Evolutionary conservation across 2,329 filamentous ascomycete species (phyloP).

Genomic region (Fonsecaea multimorphosa): DNA sequence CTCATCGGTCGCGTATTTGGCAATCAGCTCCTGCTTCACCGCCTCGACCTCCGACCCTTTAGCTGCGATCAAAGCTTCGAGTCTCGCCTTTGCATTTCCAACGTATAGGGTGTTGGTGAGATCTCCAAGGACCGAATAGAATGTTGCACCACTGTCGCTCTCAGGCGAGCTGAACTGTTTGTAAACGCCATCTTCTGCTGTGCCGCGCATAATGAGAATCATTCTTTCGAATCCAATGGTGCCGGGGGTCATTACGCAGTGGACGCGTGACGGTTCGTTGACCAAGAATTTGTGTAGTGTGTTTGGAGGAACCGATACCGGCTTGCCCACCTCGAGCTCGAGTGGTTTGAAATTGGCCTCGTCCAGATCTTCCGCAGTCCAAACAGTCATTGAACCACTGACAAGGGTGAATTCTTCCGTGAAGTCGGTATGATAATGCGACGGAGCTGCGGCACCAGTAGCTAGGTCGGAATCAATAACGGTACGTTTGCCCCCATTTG

Average conservation of each 20-base stretch:
- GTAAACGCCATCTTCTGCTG: constrained; percentile 13
- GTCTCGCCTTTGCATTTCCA: constrained; percentile 13
- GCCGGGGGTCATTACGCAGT: constrained; percentile 40
- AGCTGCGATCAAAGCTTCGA: constrained; percentile 5
- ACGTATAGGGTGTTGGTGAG: constrained; percentile 20
- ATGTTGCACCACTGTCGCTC: constrained; percentile 17
- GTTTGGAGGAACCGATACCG: constrained; percentile 8
- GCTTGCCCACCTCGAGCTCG: constrained; percentile 13
- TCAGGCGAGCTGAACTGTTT: constrained; percentile 10
- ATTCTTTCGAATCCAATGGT: constrained; percentile 22
- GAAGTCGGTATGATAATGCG: constrained; percentile 27
- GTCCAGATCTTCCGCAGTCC: constrained; percentile 16
- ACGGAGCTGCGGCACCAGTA: constrained; percentile 13
- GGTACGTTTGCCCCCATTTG: constrained; percentile 16
- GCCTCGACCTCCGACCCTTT: constrained; percentile 16
- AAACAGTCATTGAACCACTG: constrained; percentile 24
- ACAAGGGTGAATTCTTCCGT: constrained; percentile 23
- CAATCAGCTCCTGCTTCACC: constrained; percentile 15
- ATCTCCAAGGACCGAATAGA: constrained; percentile 19
- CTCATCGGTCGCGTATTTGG: constrained; percentile 19
- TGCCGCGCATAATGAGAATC: constrained; percentile 25
- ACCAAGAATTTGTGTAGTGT: constrained; percentile 19
- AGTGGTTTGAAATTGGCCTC: constrained; percentile 17
- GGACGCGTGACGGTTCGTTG: constrained; percentile 42
- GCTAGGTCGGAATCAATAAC: constrained; percentile 17